phyloP scores from a whole-genome alignment of 352 stramenopile species.

The Pythium plurisporium region DNA sequence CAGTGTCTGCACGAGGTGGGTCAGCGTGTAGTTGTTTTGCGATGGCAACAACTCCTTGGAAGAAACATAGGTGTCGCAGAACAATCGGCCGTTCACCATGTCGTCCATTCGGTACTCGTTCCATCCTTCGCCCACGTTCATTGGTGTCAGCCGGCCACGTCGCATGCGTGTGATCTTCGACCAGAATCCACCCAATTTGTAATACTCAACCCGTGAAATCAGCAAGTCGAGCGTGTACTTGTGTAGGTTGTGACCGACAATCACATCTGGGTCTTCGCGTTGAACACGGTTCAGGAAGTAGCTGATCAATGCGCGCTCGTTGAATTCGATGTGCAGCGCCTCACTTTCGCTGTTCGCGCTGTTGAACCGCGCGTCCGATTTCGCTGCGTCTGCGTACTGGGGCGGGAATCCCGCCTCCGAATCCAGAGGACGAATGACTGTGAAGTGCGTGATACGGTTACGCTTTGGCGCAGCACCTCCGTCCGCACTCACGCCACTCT shows the following conservation, averaged over 20 bases:
- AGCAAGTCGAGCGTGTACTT: constrained; percentile 98
- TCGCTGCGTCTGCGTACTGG: constrained; percentile 45
- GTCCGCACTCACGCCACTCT: constrained; percentile 69
- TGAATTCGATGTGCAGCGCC: constrained; percentile 66
- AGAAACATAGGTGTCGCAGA: constrained; percentile 98
- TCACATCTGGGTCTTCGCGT: constrained; percentile 96
- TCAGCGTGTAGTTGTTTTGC: constrained; percentile 98
- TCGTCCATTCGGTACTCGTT: constrained; percentile 87
- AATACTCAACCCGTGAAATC: constrained; percentile 91
- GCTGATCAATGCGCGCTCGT: constrained; percentile 81
- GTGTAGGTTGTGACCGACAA: constrained; percentile 98
- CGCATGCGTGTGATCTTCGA: constrained; percentile 80
- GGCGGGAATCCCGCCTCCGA: constrained; percentile 56
- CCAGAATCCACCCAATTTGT: constrained; percentile 85
- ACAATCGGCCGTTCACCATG: constrained; percentile 91
- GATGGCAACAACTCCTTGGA: constrained; percentile 96
- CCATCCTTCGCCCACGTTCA: constrained; percentile 83
- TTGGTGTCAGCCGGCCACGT: constrained; percentile 64
- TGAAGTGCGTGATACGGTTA: constrained; percentile 67
- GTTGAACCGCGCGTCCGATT: constrained; percentile 59
- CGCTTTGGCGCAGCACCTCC: constrained; percentile 34
- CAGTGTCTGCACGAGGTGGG: constrained; percentile 90
- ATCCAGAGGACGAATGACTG: constrained; percentile 71
- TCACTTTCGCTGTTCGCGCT: constrained; percentile 51
- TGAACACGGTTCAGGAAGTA: constrained; percentile 91